These are phyloP conservation scores for Massarina eburnea DNA, from an alignment of 2,329 filamentous ascomycete genomes.

Conservation along the genomic window DNA sequence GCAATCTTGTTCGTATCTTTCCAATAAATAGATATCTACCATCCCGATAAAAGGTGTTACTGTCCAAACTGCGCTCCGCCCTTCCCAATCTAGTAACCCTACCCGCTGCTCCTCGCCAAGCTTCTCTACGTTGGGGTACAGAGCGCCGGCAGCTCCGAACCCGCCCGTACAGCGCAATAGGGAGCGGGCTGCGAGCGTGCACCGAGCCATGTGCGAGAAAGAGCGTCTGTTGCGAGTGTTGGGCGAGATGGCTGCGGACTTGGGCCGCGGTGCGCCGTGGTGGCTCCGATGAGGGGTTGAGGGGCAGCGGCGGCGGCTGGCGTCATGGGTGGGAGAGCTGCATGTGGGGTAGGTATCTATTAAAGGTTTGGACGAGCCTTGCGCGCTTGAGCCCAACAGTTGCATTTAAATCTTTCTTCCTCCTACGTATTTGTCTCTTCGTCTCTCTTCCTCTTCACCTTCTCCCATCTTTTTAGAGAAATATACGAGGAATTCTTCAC, in stretches of 20 bases:
- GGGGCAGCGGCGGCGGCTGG: constrained; percentile 12
- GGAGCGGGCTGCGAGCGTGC: constrained; percentile 1
- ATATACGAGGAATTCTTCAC: constrained; percentile 25
- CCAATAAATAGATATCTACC: background rate
- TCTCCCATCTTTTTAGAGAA: background rate
- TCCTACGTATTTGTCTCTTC: constrained; percentile 9
- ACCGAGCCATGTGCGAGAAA: constrained; percentile 26
- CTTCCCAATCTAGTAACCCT: constrained; percentile 10
- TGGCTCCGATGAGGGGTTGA: constrained; percentile 24
- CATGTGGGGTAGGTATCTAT: constrained; percentile 21
- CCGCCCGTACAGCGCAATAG: background rate
- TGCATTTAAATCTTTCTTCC: background rate
- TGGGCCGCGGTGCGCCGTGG: constrained; percentile 15
- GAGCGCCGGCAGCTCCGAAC: constrained; percentile 7
- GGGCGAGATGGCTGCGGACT: constrained; percentile 23
- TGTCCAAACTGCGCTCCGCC: constrained; percentile 3
- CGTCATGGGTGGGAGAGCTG: background rate
- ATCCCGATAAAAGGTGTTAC: no score
- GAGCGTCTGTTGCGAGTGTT: constrained; percentile 27
- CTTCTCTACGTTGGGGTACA: constrained; percentile 5
- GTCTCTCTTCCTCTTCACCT: constrained; percentile 4
- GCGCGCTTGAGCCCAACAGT: constrained; percentile 11
- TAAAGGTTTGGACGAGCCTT: constrained; percentile 29
- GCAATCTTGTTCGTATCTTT: no score
- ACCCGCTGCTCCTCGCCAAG: constrained; percentile 11